Evolutionary conservation across 257 asterid species (phyloP).

Genomic region (Scutellaria galericulata): DNA sequence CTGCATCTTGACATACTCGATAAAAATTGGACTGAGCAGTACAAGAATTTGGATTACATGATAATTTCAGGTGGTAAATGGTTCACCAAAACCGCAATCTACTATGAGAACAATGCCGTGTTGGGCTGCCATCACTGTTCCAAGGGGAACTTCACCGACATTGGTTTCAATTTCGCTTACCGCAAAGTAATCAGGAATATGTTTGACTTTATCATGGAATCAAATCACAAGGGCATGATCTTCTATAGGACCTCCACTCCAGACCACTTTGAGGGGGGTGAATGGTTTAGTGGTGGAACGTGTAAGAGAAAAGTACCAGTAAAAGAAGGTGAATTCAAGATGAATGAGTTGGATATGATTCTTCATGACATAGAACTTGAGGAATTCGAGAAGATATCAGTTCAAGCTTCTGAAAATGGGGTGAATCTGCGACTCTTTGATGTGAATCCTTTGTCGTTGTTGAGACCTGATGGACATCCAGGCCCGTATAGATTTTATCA

Average conservation of each 20-base stretch:
- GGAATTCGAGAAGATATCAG: constrained; percentile 49
- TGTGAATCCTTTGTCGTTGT: constrained; percentile 55
- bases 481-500: constrained; percentile 74
- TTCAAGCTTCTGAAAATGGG: constrained; percentile 52
- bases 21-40: constrained; percentile 62
- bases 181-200: constrained; percentile 58
- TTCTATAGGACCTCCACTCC: constrained; percentile 70
- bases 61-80: constrained; percentile 75
- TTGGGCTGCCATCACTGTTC: constrained; percentile 76
- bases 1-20: constrained; percentile 79
- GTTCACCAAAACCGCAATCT: constrained; percentile 67
- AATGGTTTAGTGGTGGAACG: constrained; percentile 71
- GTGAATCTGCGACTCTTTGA: constrained; percentile 64
- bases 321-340: constrained; percentile 57
- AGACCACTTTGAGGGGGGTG: constrained; percentile 74
- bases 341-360: constrained; percentile 48
- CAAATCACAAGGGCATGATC: constrained; percentile 59
- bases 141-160: constrained; percentile 59
- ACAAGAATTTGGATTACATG: constrained; percentile 54
- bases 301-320: constrained; percentile 63
- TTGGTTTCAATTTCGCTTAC: constrained; percentile 61
- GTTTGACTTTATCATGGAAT: constrained; percentile 46
- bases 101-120: constrained; percentile 53
- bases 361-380: constrained; percentile 54
- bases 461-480: constrained; percentile 91